Evolutionary conservation across 2,329 filamentous ascomycete genomes (phyloP).

Genomic region (Monosporascus sp.): DNA sequence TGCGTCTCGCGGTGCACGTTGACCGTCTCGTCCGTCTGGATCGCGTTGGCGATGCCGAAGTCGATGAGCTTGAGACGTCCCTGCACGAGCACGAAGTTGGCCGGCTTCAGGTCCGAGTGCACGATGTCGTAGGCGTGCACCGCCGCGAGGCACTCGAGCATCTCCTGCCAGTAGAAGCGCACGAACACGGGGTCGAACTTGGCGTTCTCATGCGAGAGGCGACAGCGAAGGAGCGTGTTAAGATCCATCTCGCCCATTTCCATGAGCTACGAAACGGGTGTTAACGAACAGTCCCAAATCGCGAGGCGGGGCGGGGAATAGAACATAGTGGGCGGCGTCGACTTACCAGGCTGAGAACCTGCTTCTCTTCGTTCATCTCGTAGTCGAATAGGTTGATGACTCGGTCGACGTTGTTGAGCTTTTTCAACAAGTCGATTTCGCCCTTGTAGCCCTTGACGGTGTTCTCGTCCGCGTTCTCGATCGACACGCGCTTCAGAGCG

Average conservation of each 20-base stretch:
- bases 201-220: slow-evolving; percentile 65
- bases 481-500: slow-evolving; percentile 85
- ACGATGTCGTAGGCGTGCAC: slow-evolving; percentile 91
- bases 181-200: slow-evolving; percentile 85
- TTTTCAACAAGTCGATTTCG: slow-evolving; percentile 86
- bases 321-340: background rate
- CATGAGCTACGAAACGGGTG: slow-evolving; percentile 63
- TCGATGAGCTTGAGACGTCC: slow-evolving; percentile 93
- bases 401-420: slow-evolving; percentile 76
- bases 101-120: slow-evolving; percentile 93
- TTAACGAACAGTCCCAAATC: slow-evolving; percentile 9
- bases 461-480: slow-evolving; percentile 81
- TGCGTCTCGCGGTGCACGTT: slow-evolving; percentile 96
- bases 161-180: slow-evolving; percentile 98
- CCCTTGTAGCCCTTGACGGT: slow-evolving; percentile 86
- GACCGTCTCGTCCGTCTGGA: slow-evolving; percentile 90
- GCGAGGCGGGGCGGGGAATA: slow-evolving; percentile 1
- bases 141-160: slow-evolving; percentile 89
- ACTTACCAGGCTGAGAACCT: slow-evolving; percentile 77
- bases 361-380: slow-evolving; percentile 89
- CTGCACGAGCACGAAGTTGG: slow-evolving; percentile 91
- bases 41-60: slow-evolving; percentile 97
- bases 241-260: slow-evolving; percentile 95
- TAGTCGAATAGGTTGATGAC: slow-evolving; percentile 89
- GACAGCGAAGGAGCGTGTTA: slow-evolving; percentile 73